These are phyloP conservation scores for Stachybotrys chlorohalonatus DNA, from an alignment of 2,329 filamentous ascomycete species.

Conservation along the genomic window DNA sequence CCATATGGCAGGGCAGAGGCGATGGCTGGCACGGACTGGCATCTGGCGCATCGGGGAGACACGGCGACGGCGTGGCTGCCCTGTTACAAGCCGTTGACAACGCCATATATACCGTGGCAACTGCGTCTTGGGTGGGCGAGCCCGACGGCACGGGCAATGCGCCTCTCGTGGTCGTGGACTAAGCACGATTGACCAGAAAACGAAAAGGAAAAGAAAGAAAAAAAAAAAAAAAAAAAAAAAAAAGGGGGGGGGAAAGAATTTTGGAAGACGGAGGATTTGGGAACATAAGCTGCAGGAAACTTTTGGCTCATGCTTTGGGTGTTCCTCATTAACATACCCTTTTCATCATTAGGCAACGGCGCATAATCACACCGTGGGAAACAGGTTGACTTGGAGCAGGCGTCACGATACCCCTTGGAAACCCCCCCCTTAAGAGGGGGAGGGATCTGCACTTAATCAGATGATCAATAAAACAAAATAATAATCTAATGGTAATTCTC, in stretches of 20 bases:
- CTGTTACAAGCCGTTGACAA: conserved; percentile 40
- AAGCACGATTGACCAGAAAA: background rate
- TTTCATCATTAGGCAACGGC: background rate
- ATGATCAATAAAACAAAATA: background rate
- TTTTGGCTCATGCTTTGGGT: background rate
- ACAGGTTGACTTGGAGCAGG: background rate
- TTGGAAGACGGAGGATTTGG: too few species aligned
- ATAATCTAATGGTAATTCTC: background rate
- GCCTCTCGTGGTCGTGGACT: background rate
- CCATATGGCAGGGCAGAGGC: conserved; percentile 36
- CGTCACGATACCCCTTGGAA: background rate
- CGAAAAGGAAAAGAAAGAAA: too few species aligned
- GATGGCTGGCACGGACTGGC: conserved; percentile 38
- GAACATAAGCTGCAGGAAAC: background rate
- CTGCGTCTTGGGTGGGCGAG: background rate
- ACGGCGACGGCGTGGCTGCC: conserved; percentile 30
- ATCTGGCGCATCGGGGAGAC: conserved; percentile 35
- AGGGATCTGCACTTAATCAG: background rate
- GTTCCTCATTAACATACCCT: background rate
- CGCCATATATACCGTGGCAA: conserved; percentile 17
- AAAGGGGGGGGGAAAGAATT: too few species aligned
- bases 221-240: background rate
- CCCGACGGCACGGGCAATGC: background rate
- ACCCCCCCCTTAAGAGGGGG: background rate
- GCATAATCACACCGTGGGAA: background rate